Base-by-base conservation (phyloP, 78 protist species). In the Monocercomonoides exilis region DNA sequence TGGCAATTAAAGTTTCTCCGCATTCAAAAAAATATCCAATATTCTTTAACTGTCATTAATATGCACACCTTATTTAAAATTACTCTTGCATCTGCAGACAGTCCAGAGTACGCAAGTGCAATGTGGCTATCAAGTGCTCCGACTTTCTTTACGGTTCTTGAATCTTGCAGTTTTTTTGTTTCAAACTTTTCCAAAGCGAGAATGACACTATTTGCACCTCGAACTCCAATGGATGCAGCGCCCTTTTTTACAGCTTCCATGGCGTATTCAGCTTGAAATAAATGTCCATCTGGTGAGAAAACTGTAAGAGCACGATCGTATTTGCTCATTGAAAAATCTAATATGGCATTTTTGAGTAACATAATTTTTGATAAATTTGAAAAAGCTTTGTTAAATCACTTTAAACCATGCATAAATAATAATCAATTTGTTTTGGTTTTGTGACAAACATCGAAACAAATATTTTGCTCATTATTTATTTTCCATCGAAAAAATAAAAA, bases 281-380 rank as follows among this genome's bases (percentile, higher is more conserved):
- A 89, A 81, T 96, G 99, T 41, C 99, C 99, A 93, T 98, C 99
- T 43, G 99, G 99, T 42, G 98, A 95, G 92, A 99, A 99, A 41
- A 99, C 99, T 21, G 99, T 98, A 70, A 99, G 91, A 2, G 99
- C 99, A 43, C 99, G 92, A 87, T 98, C 99, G 96, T 98, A 98
- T n/a, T n/a, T n/a, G n/a, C n/a, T n/a, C n/a, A n/a, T n/a, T n/a
- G n/a, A n/a, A n/a, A n/a, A n/a, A n/a, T n/a, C n/a, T n/a, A n/a
- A n/a, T n/a, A n/a, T n/a, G n/a, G n/a, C n/a, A n/a, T n/a, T n/a
- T n/a, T n/a, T n/a, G n/a, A n/a, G n/a, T n/a, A n/a, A n/a, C n/a
- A n/a, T n/a, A n/a, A n/a, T n/a, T n/a, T n/a, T n/a, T n/a, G n/a
- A n/a, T n/a, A n/a, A n/a, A n/a, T n/a, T n/a, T n/a, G n/a, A n/a